Evolutionary conservation across 2,329 filamentous ascomycete species (phyloP), one percentile per base, ranked within the genome.

Genomic region (Pseudogymnoascus sp.): DNA sequence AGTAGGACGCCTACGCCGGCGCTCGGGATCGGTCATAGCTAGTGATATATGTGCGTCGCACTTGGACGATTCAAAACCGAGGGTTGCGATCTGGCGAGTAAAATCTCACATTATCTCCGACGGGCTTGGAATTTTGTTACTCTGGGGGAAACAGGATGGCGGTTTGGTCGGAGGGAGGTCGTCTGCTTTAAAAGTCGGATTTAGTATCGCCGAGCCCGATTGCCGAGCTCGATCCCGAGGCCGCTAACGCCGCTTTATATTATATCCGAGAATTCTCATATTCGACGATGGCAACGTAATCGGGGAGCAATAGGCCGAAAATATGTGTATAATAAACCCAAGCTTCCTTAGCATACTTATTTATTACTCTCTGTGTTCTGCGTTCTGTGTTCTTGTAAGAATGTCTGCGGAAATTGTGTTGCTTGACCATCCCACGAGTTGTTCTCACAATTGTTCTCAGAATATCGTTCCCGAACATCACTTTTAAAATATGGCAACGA

Each of bases 1-100:
- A 63, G 71, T 71, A 50, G 75, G 75, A 59, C 78, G 69, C 69
- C 76, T 73, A 12, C 77, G 74, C 60, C 72, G 72, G 22, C 68
- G 71, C 64, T 66, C 69, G 57, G 69, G 65, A 8, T 71, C 70
- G 57, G 64, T 47, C 67, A 71, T 71, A 50, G 60, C 50, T 61
- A 41, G 34, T 60, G 8, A 41, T 30, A 35, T 57, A 18, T 43
- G 38, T 60, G 28, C 16, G 41, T 18, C 58, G 7, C 25, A 18
- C 16, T 20, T 30, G 28, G 22, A 18, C 41, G 6, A 22, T 50
- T 60, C n/a, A 25, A 41, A 60, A 32, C 35, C n/a, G 14, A 30
- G 7, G 9, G 18, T n/a, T 30, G 18, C n/a, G 20, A n/a, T 25
- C 12, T 25, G 28, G 68, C 65, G 68, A 72, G 18, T n/a, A 32